Evolutionary conservation across 768 basidiomycete species (phyloP), one percentile per base, ranked within the genome.

Genomic region (Phaeolepiota aurea): DNA sequence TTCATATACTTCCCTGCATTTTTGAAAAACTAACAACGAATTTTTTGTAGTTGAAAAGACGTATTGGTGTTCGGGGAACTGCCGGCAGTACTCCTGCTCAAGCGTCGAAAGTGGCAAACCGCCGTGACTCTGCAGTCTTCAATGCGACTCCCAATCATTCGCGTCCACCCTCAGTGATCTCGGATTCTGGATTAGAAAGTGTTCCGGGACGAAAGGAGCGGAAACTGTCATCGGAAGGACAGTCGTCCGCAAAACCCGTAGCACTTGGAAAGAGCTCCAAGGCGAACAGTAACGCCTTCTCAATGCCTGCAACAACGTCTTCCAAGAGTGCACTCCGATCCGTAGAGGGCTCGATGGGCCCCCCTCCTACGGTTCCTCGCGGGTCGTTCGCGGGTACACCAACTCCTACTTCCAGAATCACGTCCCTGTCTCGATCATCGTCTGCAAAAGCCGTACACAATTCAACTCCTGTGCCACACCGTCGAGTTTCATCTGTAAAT

Each of bases 41-140:
- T 14, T 43, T 18, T 7, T 31, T 38, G 22, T 49, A 83, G 82
- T 61, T 82, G 25, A 88, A 88, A 56, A 71, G 85, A 33, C 73
- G 71, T 35, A 56, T 74, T 14, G 74, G 74, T 15, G 68, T 76
- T 12, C 71, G 72, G 37, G 73, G 73, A 5, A 76, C 76, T 3
- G 74, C 65, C 3, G 77, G 76, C 23, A 62, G 65, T 40, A 78
- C 77, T 0, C 74, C 79, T n/a, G 69, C 73, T 18, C 67, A 64
- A 20, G 52, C 68, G 1, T 58, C 69, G 16, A 67, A 68, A 44
- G 42, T 51, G 39, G 48, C 59, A 16, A 59, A 59, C 32, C 74
- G 77, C 36, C 71, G 78, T 15, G 76, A 79, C 43, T 78, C 79
- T 3, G 63, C 72, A 3, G 55, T 74, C n/a, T 74, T 78, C 57